These are phyloP conservation scores for Posidonia australis DNA, from an alignment of 106 monocot species.

Conservation along the genomic window DNA sequence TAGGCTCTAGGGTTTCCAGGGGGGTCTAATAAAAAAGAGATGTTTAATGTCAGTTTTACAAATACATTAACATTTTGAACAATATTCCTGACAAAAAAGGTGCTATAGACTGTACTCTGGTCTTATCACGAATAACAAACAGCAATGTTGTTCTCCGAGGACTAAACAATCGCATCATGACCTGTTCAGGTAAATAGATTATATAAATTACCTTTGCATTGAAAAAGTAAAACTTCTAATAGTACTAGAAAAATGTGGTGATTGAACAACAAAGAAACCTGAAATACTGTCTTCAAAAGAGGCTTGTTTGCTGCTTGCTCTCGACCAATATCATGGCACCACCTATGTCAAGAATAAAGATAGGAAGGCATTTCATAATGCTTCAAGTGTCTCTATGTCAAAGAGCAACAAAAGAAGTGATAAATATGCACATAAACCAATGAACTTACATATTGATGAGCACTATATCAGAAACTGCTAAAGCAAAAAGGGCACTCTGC, in stretches of 20 bases:
- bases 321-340: conserved; percentile 99
- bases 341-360: conserved; percentile 35
- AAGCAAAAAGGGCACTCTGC: conserved; percentile 96
- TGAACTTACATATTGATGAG: conserved; percentile 86
- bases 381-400: too few relatives aligned
- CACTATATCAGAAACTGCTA: conserved; percentile 95
- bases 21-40: conserved; percentile 3
- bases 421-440: not conserved
- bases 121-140: conserved; percentile 98
- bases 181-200: conserved; percentile 23
- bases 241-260: not conserved
- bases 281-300: conserved; percentile 97
- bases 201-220: not conserved
- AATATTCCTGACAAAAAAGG: not conserved
- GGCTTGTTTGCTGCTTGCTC: conserved; percentile 99
- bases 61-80: not conserved
- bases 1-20: conserved; percentile 5
- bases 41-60: not conserved
- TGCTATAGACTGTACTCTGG: conserved; percentile 31
- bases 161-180: conserved; percentile 94
- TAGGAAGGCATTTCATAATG: too few relatives aligned
- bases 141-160: conserved; percentile 95
- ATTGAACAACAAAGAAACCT: conserved; percentile 35
- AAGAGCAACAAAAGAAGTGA: not conserved
- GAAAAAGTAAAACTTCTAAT: not conserved